phyloP scores from a whole-genome alignment of 768 basidiomycete genomes.

The Tubosaeta brunneosetosa region DNA sequence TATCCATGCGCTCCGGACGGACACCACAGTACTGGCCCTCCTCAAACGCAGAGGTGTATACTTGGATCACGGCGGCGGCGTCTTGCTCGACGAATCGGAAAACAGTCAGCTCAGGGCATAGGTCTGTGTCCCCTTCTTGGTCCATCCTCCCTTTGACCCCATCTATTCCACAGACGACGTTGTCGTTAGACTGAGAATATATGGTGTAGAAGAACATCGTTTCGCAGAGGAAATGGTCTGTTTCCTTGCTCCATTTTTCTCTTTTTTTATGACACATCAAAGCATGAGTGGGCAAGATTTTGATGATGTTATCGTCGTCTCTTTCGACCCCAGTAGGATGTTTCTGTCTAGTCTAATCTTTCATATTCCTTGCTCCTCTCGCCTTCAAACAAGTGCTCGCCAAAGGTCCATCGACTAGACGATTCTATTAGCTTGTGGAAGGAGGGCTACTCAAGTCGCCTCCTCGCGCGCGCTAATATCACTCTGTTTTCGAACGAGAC shows the following conservation, averaged over 20 bases:
- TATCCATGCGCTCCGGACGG: conserved; percentile 59
- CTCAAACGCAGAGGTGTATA: conserved; percentile 46
- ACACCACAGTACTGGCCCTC: conserved; percentile 47
- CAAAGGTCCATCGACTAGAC: conserved; percentile 62
- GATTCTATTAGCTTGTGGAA: conserved; percentile 74
- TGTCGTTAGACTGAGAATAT: conserved; percentile 65
- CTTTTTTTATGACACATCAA: conserved; percentile 56
- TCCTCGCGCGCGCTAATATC: conserved; percentile 58
- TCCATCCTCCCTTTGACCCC: background rate
- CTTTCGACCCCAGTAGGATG: background rate
- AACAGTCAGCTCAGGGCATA: conserved; percentile 49
- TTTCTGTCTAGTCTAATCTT: conserved; percentile 53
- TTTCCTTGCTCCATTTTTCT: background rate
- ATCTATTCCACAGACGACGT: conserved; percentile 49
- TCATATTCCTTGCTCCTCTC: conserved; percentile 79
- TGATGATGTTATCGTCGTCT: conserved; percentile 41
- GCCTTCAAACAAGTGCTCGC: conserved; percentile 71
- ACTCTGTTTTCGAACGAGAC: conserved; percentile 79
- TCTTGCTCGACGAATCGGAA: conserved; percentile 69
- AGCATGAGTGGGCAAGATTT: conserved; percentile 73
- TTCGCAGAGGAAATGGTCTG: conserved; percentile 52
- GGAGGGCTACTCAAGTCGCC: conserved; percentile 58
- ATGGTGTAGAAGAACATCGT: conserved; percentile 70
- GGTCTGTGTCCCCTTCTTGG: conserved; percentile 29
- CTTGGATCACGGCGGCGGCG: conserved; percentile 63